Conservation (phyloP, 1,284 basidiomycete genomes). For the Dichomitus squalens region DNA sequence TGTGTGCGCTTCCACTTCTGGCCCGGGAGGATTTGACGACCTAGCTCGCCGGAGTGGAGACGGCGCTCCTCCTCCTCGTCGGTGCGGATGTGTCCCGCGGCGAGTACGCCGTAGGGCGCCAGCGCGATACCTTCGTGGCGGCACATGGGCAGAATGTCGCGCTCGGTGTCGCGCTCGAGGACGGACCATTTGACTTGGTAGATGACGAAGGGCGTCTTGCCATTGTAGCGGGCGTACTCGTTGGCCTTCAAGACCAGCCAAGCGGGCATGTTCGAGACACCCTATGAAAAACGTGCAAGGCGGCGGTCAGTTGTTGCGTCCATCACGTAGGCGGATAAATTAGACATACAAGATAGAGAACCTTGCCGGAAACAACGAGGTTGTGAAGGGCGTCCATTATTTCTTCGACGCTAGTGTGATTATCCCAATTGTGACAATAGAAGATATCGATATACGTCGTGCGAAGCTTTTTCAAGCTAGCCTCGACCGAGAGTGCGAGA, state of each 20-base stretch:
- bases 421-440: slow-evolving; percentile 45
- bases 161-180: slow-evolving; percentile 48
- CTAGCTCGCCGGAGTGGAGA: slow-evolving; percentile 25
- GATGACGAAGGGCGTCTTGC: slow-evolving; percentile 49
- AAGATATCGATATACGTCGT: slow-evolving; percentile 55
- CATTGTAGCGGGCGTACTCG: slow-evolving; percentile 48
- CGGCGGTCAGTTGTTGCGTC: neutral
- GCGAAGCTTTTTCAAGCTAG: slow-evolving; percentile 54
- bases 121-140: slow-evolving; percentile 39
- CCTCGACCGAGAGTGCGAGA: slow-evolving; percentile 43
- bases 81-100: slow-evolving; percentile 30
- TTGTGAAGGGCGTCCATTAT: slow-evolving; percentile 49
- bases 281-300: slow-evolving; percentile 15
- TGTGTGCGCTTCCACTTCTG: slow-evolving; percentile 25
- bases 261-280: slow-evolving; percentile 47
- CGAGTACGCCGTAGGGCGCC: slow-evolving; percentile 14
- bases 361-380: slow-evolving; percentile 38
- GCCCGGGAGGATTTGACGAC: slow-evolving; percentile 36
- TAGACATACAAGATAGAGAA: slow-evolving; percentile 38
- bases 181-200: slow-evolving; percentile 54
- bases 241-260: slow-evolving; percentile 56
- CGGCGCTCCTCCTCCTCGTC: slow-evolving; percentile 32
- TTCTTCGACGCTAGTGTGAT: slow-evolving; percentile 52
- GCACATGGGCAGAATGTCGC: slow-evolving; percentile 55
- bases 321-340: neutral